These are phyloP conservation scores for Nakaseomyces uthaithaninus DNA, from an alignment of 1,139 yeast species.

Conservation along the genomic window DNA sequence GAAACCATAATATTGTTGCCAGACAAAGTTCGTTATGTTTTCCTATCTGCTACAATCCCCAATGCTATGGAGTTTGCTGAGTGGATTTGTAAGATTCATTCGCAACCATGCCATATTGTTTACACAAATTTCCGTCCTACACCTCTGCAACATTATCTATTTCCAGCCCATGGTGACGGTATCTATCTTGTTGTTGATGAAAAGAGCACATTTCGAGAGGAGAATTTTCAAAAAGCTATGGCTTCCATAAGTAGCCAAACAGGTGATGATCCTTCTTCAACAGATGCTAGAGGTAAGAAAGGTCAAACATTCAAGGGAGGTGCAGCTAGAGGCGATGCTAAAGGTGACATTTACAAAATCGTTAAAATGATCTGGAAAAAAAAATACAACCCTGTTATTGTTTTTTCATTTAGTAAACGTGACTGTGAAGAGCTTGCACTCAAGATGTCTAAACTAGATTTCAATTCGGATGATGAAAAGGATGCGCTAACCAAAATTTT, in stretches of 20 bases:
- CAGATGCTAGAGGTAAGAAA: slow-evolving; percentile 55
- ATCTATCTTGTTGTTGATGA: slow-evolving; percentile 96
- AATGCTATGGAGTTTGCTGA: slow-evolving; percentile 98
- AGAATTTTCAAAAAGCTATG: slow-evolving; percentile 97
- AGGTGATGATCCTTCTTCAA: slow-evolving; percentile 75
- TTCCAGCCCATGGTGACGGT: slow-evolving; percentile 97
- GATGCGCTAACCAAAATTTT: slow-evolving; percentile 82
- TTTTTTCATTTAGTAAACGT: slow-evolving; percentile 90
- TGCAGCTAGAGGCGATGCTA: slow-evolving; percentile 55
- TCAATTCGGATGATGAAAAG: slow-evolving; percentile 86
- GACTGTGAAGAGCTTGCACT: slow-evolving; percentile 92
- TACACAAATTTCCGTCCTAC: slow-evolving; percentile 98
- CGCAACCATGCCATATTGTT: slow-evolving; percentile 97
- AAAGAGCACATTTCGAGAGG: slow-evolving; percentile 91
- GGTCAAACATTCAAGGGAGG: slow-evolving; percentile 91
- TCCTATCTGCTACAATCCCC: slow-evolving; percentile 93
- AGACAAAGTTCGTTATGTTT: slow-evolving; percentile 82
- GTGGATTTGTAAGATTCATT: slow-evolving; percentile 93
- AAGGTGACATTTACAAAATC: slow-evolving; percentile 90
- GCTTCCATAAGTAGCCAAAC: slow-evolving; percentile 72
- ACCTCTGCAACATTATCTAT: slow-evolving; percentile 91
- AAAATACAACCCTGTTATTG: slow-evolving; percentile 94
- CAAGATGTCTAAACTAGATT: slow-evolving; percentile 91
- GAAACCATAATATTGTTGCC: slow-evolving; percentile 94
- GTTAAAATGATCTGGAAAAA: slow-evolving; percentile 97